Evolutionary conservation across 1,284 basidiomycete genomes (phyloP), one percentile per base, ranked within the genome.

Genomic region (Cerioporus squamosus): DNA sequence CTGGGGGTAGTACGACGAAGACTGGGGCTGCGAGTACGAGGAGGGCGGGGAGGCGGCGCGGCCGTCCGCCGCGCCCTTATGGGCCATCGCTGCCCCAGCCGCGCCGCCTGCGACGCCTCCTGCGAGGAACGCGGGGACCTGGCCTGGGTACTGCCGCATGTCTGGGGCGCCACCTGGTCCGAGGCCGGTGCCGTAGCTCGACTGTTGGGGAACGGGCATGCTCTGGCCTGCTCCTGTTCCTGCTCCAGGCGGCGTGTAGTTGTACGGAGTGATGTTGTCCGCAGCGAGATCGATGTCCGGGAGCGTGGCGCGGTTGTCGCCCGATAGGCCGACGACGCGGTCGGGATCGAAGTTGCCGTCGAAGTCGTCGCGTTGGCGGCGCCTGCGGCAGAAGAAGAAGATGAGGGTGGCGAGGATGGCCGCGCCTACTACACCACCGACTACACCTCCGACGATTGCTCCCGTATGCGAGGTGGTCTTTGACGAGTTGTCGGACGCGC

Each of bases 261-360:
- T 51, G 63, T 73, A 78, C 1, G 76, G 77, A 2, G 73, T 72
- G 24, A 78, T 72, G 29, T 77, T 76, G 9, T 66, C 70, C 2
- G 62, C 66, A 0, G 72, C 78, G 10, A 80, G 73, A 64, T 79
- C 78, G 51, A 78, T 61, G 17, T 67, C 44, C 4, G 77, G 75
- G 40, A 76, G 70, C 4, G 71, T 74, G 43, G 40, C 67, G 52
- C 65, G 70, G 44, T 66, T 68, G 18, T 63, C 67, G 17, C 57
- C 66, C 6, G 63, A 55, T 15, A 68, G 66, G 26, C 67, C 63
- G 12, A 71, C 64, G 51, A 82, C 75, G 9, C 74, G 74, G 60
- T 82, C 81, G 0, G 80, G 81, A 44, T 82, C 81, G 60, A 82
- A 82, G 72, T 81, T 75, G 47, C 80, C 81, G 53, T 82, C 80